phyloP scores from a whole-genome alignment of 2,329 filamentous ascomycete species.

The Aureobasidium sp. region DNA sequence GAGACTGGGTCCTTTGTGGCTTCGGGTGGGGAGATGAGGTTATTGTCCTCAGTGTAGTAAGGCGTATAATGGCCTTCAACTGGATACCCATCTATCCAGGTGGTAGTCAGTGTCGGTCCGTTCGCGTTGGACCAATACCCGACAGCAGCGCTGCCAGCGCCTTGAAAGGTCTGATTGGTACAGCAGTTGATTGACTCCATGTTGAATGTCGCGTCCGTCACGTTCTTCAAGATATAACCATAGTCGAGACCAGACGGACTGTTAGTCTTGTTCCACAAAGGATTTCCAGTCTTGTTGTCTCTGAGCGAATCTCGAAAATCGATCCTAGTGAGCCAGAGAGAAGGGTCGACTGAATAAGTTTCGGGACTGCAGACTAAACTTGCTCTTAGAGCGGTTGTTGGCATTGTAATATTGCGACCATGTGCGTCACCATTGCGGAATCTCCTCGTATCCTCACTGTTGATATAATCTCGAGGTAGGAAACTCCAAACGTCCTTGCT shows the following conservation, averaged over 20 bases:
- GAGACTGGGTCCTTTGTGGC: background rate
- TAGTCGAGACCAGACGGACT: background rate
- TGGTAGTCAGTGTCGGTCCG: background rate
- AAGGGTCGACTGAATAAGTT: background rate
- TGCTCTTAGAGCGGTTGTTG: background rate
- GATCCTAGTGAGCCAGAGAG: background rate
- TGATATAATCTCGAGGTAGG: background rate
- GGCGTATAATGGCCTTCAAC: background rate
- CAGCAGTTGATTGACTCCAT: background rate
- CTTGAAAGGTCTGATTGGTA: background rate
- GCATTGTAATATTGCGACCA: background rate
- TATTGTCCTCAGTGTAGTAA: background rate
- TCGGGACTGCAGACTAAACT: background rate
- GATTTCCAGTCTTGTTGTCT: background rate
- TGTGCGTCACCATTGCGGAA: background rate
- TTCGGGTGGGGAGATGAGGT: background rate
- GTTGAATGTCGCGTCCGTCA: background rate
- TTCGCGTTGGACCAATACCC: background rate
- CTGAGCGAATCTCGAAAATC: background rate
- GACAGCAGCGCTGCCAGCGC: background rate
- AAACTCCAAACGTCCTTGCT: conserved; percentile 10
- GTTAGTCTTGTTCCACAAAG: background rate
- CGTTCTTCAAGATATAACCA: background rate
- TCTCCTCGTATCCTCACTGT: no score
- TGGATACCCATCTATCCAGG: background rate